phyloP scores from a whole-genome alignment of 257 asterid genomes.

The Lycium ferocissimum region DNA sequence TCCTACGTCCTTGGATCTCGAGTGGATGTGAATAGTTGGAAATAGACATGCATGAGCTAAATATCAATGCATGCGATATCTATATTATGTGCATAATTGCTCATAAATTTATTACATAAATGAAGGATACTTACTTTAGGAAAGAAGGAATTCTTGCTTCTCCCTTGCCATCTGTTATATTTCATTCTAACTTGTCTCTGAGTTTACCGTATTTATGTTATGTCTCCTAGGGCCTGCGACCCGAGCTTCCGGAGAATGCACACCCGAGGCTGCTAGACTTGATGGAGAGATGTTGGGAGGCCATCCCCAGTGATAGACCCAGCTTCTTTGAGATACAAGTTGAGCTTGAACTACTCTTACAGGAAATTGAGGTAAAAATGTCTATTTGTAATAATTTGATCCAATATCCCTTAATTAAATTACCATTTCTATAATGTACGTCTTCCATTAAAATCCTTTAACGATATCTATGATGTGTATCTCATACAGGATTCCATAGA shows the following conservation, averaged over 20 bases:
- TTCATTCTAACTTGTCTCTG: slow-evolving; percentile 2
- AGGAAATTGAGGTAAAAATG: slow-evolving; percentile 55
- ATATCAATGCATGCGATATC: slow-evolving; percentile 5
- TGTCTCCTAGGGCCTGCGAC: slow-evolving; percentile 81
- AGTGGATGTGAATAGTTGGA: slow-evolving; percentile 2
- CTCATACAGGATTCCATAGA: slow-evolving; percentile 50
- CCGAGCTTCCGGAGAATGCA: slow-evolving; percentile 66
- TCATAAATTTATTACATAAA: not conserved
- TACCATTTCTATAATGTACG: not conserved
- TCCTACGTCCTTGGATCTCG: not conserved
- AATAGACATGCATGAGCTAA: not conserved
- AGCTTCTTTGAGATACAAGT: slow-evolving; percentile 62
- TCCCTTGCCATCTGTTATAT: slow-evolving; percentile 17
- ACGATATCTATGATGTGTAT: slow-evolving; percentile 8
- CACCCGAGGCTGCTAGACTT: slow-evolving; percentile 70
- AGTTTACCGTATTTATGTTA: not conserved
- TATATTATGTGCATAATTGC: slow-evolving; percentile 25
- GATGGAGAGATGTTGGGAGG: slow-evolving; percentile 92
- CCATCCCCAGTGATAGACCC: slow-evolving; percentile 72
- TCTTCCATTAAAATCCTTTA: not conserved
- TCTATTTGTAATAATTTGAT: not conserved
- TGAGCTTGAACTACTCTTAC: slow-evolving; percentile 71
- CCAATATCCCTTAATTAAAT: not conserved
- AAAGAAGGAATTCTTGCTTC: not conserved
- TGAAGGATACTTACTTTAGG: not conserved